A percentile compares a stretch with the other conserved stretches of the same genome.
Conservation (phyloP, 352 stramenopile genomes). For the Phytopythium mirpurense region DNA sequence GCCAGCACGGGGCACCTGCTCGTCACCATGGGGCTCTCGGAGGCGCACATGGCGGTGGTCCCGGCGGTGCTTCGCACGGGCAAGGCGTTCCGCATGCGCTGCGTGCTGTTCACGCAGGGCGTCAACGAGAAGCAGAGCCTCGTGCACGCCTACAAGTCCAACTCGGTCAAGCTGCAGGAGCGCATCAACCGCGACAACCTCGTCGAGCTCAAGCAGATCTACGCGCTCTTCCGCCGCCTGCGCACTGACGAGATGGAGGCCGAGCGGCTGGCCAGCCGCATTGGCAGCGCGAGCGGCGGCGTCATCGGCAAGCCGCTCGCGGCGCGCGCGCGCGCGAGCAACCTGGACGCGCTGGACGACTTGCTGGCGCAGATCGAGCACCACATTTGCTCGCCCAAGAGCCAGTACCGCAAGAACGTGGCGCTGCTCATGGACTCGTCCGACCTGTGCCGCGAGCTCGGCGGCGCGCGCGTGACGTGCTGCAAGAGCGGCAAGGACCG, state of each 20-base stretch:
- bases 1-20: slow-evolving; percentile 36
- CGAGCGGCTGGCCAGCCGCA: slow-evolving; percentile 11
- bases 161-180: slow-evolving; percentile 71
- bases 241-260: slow-evolving; percentile 34
- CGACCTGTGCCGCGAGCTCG: slow-evolving; percentile 80
- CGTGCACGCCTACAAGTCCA: slow-evolving; percentile 72
- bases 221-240: slow-evolving; percentile 43
- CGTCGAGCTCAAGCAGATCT: slow-evolving; percentile 55
- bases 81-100: slow-evolving; percentile 48
- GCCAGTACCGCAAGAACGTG: slow-evolving; percentile 82
- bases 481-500: slow-evolving; percentile 98
- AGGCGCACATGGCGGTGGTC: slow-evolving; percentile 47
- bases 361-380: slow-evolving; percentile 66
- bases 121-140: slow-evolving; percentile 86
- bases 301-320: slow-evolving; percentile 1
- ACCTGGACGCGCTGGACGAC: slow-evolving; percentile 57
- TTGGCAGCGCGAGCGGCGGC: background rate
- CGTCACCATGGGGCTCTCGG: slow-evolving; percentile 57
- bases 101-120: slow-evolving; percentile 75
- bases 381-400: slow-evolving; percentile 58
- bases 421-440: slow-evolving; percentile 74
- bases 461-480: slow-evolving; percentile 92
- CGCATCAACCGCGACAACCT: slow-evolving; percentile 81
- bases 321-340: slow-evolving; percentile 12
- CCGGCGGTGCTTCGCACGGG: slow-evolving; percentile 37